Conservation (phyloP, 768 basidiomycete genomes). For the Boletus coccyginus region DNA sequence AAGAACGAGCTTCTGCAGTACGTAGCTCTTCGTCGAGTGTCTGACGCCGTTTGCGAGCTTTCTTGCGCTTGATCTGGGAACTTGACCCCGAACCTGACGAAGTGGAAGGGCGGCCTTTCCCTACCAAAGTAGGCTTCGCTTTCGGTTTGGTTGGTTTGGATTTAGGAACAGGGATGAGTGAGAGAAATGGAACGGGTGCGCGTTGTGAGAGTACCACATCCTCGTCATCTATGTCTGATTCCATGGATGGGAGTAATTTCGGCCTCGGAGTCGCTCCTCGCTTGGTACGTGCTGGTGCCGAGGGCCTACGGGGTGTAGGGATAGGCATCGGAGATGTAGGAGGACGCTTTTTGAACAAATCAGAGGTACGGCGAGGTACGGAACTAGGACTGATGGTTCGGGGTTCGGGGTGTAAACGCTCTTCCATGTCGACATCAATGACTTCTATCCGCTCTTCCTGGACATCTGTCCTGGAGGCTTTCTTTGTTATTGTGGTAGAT, state of each 20-base stretch:
- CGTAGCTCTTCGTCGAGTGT: slow-evolving; percentile 71
- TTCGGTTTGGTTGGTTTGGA: slow-evolving; percentile 12
- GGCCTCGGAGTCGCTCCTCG: slow-evolving; percentile 32
- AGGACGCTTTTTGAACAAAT: slow-evolving; percentile 56
- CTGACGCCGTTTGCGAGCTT: slow-evolving; percentile 35
- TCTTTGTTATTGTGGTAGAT: background rate
- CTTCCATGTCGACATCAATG: slow-evolving; percentile 39
- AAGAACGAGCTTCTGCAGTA: slow-evolving; percentile 38
- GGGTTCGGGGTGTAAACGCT: slow-evolving; percentile 13
- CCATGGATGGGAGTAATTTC: slow-evolving; percentile 8
- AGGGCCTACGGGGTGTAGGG: slow-evolving; percentile 50
- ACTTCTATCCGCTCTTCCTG: slow-evolving; percentile 23
- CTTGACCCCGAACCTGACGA: slow-evolving; percentile 12
- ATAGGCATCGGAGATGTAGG: slow-evolving; percentile 64
- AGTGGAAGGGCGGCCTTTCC: slow-evolving; percentile 17
- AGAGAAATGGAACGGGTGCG: slow-evolving; percentile 18
- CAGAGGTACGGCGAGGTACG: slow-evolving; percentile 20
- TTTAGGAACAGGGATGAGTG: slow-evolving; percentile 22
- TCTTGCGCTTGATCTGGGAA: slow-evolving; percentile 20
- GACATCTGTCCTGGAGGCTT: background rate
- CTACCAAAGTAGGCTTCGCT: slow-evolving; percentile 11
- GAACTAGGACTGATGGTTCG: slow-evolving; percentile 6
- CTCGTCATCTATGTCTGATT: slow-evolving; percentile 28
- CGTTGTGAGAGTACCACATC: slow-evolving; percentile 11
- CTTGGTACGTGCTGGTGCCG: slow-evolving; percentile 54